Evolutionary conservation across 352 stramenopile species (phyloP).

Genomic region (Pythium diclinum): DNA sequence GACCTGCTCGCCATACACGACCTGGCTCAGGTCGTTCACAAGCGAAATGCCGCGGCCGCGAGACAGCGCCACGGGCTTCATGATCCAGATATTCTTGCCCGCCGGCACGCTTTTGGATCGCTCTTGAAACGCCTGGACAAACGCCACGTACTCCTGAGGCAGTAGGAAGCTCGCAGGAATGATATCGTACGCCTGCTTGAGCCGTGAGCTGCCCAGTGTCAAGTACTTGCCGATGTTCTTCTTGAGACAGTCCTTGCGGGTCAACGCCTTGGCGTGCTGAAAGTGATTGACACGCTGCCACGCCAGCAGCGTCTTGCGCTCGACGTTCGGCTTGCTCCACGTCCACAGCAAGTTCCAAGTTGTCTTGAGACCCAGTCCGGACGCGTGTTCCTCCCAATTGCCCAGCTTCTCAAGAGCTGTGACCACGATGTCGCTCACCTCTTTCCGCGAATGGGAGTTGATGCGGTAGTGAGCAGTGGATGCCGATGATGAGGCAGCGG

Average conservation of each 20-base stretch:
- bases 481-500: slow-evolving; percentile 27
- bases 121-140: slow-evolving; percentile 84
- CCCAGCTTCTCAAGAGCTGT: slow-evolving; percentile 53
- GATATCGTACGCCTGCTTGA: slow-evolving; percentile 84
- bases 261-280: slow-evolving; percentile 85
- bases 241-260: slow-evolving; percentile 93
- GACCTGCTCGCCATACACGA: slow-evolving; percentile 87
- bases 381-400: slow-evolving; percentile 74
- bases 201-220: slow-evolving; percentile 37
- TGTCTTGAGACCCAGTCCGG: slow-evolving; percentile 77
- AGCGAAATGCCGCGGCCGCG: slow-evolving; percentile 92
- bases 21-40: slow-evolving; percentile 80
- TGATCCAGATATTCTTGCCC: slow-evolving; percentile 91
- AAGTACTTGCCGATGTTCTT: slow-evolving; percentile 75
- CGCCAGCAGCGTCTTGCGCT: slow-evolving; percentile 76
- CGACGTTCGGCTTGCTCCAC: slow-evolving; percentile 84
- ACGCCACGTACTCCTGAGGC: slow-evolving; percentile 90
- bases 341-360: slow-evolving; percentile 93
- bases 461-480: slow-evolving; percentile 70
- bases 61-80: slow-evolving; percentile 91
- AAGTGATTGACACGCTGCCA: slow-evolving; percentile 97
- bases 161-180: slow-evolving; percentile 92
- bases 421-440: slow-evolving; percentile 84
- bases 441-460: slow-evolving; percentile 66
- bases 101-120: slow-evolving; percentile 28